Percentiles rank a stretch among this genome's conserved stretches.
phyloP scores from a whole-genome alignment of 768 basidiomycete genomes.

The Agrocybe chaxingu region DNA sequence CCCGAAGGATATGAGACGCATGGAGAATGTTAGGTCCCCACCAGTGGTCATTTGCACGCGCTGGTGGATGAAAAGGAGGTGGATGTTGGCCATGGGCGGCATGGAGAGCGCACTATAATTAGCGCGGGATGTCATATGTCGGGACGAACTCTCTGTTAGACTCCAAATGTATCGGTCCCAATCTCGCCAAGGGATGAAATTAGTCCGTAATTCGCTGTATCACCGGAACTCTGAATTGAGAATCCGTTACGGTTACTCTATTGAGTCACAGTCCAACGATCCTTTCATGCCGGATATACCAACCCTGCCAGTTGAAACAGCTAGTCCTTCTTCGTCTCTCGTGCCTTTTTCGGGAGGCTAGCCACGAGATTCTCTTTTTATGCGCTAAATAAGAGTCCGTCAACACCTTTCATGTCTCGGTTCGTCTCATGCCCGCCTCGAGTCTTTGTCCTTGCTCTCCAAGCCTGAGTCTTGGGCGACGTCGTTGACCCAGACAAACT shows the following conservation, averaged over 20 bases:
- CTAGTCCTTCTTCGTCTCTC: constrained; percentile 32
- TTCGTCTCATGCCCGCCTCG: constrained; percentile 28
- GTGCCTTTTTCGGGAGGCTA: constrained; percentile 33
- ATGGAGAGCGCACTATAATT: constrained; percentile 11
- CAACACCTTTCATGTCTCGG: constrained; percentile 23
- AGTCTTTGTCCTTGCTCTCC: constrained; percentile 12
- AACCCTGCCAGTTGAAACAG: constrained; percentile 31
- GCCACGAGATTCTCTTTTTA: constrained; percentile 25
- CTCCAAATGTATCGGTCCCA: constrained; percentile 20
- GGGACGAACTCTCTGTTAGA: constrained; percentile 10
- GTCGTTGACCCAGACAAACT: constrained; percentile 14
- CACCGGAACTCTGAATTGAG: constrained; percentile 28
- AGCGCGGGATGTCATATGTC: constrained; percentile 14
- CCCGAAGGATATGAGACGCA: no score
- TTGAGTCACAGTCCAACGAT: constrained; percentile 28
- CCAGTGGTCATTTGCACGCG: background rate
- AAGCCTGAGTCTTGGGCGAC: constrained; percentile 15
- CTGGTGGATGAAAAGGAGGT: constrained; percentile 3
- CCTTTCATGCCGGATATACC: constrained; percentile 34
- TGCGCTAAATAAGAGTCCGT: constrained; percentile 30
- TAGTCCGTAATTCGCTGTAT: constrained; percentile 27
- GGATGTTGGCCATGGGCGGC: constrained; percentile 1
- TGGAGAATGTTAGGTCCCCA: no score
- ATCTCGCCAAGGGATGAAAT: constrained; percentile 17
- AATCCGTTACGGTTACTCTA: constrained; percentile 28